Conservation (phyloP, 257 asterid genomes). For the Misopates orontium region DNA sequence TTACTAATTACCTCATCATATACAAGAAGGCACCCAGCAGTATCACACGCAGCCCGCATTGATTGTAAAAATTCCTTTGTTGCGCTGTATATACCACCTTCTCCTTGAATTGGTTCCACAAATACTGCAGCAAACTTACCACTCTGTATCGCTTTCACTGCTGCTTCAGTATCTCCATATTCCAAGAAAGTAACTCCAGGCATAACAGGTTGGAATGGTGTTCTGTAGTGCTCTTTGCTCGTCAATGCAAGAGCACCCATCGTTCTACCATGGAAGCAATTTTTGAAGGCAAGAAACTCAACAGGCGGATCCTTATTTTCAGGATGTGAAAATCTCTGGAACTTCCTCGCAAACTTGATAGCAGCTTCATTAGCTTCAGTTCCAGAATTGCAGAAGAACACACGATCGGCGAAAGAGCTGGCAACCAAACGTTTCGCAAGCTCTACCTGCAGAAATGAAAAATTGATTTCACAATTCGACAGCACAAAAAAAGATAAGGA, state of each 20-base stretch:
- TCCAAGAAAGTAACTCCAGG: constrained; percentile 86
- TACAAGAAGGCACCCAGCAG: constrained; percentile 73
- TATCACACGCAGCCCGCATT: constrained; percentile 74
- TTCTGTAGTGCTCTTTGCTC: constrained; percentile 77
- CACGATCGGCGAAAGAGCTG: constrained; percentile 89
- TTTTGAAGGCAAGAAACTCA: constrained; percentile 77
- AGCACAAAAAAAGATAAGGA: background rate
- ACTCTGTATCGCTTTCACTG: constrained; percentile 58
- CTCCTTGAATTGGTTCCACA: constrained; percentile 96
- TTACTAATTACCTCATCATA: constrained; percentile 76
- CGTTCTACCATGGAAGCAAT: constrained; percentile 91
- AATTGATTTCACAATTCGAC: background rate
- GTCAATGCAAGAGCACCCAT: constrained; percentile 95
- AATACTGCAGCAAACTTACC: constrained; percentile 89
- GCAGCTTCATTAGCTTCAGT: constrained; percentile 99
- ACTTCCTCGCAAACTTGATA: constrained; percentile 83
- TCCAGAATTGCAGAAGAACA: constrained; percentile 92
- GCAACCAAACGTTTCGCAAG: constrained; percentile 79
- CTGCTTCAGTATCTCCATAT: constrained; percentile 71
- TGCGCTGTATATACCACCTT: constrained; percentile 93
- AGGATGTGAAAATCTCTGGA: constrained; percentile 57
- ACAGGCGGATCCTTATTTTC: constrained; percentile 55
- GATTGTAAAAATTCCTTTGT: constrained; percentile 69
- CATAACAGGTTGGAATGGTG: constrained; percentile 92
- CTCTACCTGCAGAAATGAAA: constrained; percentile 59